Percentiles rank a stretch among this genome's conserved stretches.
Conservation (phyloP, 768 basidiomycete genomes). For the Cystobasidium onofrii region DNA sequence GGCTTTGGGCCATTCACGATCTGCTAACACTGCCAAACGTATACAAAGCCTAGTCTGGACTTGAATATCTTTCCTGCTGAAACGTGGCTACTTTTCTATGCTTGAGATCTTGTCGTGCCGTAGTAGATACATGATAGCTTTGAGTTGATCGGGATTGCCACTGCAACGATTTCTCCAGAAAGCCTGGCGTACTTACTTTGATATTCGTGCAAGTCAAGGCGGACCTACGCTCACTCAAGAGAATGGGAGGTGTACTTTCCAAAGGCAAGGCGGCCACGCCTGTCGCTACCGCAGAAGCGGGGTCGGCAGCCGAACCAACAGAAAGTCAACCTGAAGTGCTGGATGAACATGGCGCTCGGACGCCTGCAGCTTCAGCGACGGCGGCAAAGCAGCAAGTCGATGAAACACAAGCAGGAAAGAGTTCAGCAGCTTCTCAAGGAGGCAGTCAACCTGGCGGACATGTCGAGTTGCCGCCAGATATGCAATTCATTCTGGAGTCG, state of each 20-base stretch:
- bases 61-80: no score
- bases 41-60: no score
- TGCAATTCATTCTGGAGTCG: slow-evolving; percentile 11
- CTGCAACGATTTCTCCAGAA: neutral
- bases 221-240: neutral
- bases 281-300: neutral
- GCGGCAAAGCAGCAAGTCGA: neutral
- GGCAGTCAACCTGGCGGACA: neutral
- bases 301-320: neutral
- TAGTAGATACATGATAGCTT: no score
- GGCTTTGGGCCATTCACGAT: no score
- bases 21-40: no score
- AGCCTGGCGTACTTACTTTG: neutral
- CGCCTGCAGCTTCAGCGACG: neutral
- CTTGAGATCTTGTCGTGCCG: no score
- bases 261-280: neutral
- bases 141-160: neutral
- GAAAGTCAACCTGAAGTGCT: neutral
- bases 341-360: neutral
- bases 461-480: neutral
- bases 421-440: neutral
- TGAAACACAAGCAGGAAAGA: neutral
- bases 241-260: neutral
- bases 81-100: no score
- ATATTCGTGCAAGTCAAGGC: neutral